Evolutionary conservation across 78 protist species (phyloP).

Genomic region (Dictyostelium citrinum): DNA sequence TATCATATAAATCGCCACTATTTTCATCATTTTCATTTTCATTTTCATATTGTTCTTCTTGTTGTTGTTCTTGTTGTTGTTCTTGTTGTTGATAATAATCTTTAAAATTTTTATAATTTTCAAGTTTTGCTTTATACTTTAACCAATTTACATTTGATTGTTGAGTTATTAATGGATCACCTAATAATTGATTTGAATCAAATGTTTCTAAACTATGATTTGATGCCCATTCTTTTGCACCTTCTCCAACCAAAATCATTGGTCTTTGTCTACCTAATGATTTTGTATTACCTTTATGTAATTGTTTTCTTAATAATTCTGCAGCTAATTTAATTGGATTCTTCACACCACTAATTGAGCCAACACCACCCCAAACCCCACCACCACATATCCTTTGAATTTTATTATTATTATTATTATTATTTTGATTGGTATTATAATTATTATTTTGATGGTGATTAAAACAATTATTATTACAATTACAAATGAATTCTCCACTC

Average conservation of each 20-base stretch:
- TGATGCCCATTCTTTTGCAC: constrained; percentile 78
- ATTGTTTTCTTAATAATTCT: constrained; percentile 35
- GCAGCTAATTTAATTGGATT: constrained; percentile 63
- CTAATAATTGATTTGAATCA: constrained; percentile 26
- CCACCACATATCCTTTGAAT: constrained; percentile 38
- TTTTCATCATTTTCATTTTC: not conserved
- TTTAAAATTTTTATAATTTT: not conserved
- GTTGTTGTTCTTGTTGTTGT: not conserved
- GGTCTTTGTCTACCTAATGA: constrained; percentile 81
- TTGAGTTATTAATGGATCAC: constrained; percentile 72
- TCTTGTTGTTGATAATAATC: not conserved
- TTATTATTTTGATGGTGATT: not conserved
- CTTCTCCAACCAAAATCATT: constrained; percentile 59
- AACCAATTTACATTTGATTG: constrained; percentile 53
- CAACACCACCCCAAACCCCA: constrained; percentile 70
- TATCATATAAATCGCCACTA: constrained; percentile 40
- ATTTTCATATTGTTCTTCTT: not conserved
- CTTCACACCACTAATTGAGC: constrained; percentile 64
- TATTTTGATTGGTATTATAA: not conserved
- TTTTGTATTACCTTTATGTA: not conserved
- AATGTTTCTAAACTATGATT: constrained; percentile 38
- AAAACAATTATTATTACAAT: constrained; percentile 19
- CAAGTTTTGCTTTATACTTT: constrained; percentile 41
- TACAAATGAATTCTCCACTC: constrained; percentile 38
- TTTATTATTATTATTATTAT: not conserved